These are phyloP conservation scores for Fraxinus pennsylvanica DNA, from an alignment of 257 asterid genomes.

Conservation along the genomic window DNA sequence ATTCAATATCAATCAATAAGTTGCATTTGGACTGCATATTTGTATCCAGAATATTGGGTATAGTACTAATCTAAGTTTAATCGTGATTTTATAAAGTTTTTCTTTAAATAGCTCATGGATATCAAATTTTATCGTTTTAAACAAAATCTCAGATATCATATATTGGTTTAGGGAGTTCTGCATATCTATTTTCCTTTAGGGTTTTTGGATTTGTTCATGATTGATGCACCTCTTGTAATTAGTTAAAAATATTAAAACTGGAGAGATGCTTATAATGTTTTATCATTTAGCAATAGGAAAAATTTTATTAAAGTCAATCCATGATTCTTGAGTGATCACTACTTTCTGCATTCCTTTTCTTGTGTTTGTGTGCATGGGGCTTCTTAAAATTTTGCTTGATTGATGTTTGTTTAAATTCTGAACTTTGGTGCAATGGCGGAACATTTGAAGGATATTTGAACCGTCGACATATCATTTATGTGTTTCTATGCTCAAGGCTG, in stretches of 20 bases:
- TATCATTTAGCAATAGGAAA: background rate
- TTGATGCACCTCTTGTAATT: background rate
- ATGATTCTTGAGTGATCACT: background rate
- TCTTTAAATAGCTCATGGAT: background rate
- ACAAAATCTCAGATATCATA: background rate
- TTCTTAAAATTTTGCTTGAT: background rate
- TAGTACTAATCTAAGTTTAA: background rate
- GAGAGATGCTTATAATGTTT: background rate
- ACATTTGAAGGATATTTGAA: background rate
- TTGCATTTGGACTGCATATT: background rate
- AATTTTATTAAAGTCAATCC: background rate
- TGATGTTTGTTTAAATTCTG: background rate
- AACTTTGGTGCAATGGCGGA: too few relatives aligned
- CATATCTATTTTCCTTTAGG: background rate
- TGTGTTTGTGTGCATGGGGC: too few relatives aligned
- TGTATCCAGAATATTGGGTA: background rate
- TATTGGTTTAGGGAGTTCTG: background rate
- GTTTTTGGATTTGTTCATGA: background rate
- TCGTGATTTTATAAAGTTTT: background rate
- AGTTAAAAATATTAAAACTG: background rate
- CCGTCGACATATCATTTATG: background rate
- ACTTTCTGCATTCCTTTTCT: background rate
- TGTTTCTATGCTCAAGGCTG: background rate
- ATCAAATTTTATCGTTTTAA: background rate
- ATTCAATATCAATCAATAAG: background rate